Evolutionary conservation across 441 rosid genomes (phyloP).

Genomic region (Gossypium laxum): DNA sequence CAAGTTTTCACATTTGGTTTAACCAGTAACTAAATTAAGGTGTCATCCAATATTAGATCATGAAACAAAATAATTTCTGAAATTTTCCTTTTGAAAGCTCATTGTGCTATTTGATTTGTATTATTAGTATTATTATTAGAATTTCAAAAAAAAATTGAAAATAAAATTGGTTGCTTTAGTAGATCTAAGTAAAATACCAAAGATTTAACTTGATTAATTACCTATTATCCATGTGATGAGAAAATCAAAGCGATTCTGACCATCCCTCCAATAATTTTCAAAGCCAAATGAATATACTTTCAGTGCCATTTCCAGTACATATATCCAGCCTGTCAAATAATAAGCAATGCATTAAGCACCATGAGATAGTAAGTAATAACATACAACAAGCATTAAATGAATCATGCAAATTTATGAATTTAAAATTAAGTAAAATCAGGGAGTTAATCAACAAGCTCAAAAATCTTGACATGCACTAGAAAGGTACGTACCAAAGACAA

Average conservation of each 20-base stretch:
- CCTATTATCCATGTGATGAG: conserved; percentile 82
- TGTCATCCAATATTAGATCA: not conserved
- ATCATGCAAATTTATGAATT: conserved; percentile 2
- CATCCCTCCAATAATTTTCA: conserved; percentile 88
- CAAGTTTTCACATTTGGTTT: not conserved
- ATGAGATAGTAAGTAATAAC: not conserved
- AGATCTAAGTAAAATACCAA: not conserved
- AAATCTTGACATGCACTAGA: conserved; percentile 1
- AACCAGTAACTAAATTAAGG: not conserved
- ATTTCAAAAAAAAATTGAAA: not conserved
- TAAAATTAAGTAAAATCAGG: conserved; percentile 1
- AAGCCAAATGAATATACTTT: conserved; percentile 82
- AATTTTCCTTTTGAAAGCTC: not conserved
- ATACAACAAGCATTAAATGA: not conserved
- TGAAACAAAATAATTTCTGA: not conserved
- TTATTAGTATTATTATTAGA: not conserved
- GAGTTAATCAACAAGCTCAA: not conserved
- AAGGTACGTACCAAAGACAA: conserved; percentile 70
- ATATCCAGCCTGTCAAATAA: conserved; percentile 74
- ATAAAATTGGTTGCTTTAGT: not conserved
- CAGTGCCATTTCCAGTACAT: conserved; percentile 88
- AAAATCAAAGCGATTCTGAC: conserved; percentile 93
- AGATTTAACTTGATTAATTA: conserved; percentile 21
- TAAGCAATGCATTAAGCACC: conserved; percentile 17
- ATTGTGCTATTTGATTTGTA: not conserved